Conservation (phyloP, 164 flowering plant species). For the Tetrastigma voinierianum region DNA sequence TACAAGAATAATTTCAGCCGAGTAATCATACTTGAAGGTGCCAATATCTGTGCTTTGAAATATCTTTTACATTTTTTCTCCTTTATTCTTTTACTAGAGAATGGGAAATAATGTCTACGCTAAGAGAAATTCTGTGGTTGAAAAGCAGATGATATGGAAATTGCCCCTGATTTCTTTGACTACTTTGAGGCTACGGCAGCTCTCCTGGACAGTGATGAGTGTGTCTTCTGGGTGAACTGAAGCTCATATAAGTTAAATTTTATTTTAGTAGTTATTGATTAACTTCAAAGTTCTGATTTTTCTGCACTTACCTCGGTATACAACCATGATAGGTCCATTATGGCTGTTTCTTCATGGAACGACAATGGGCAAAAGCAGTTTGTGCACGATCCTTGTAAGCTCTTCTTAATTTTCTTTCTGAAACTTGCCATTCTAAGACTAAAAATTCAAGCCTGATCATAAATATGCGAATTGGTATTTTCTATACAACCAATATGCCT, state of each 20-base stretch:
- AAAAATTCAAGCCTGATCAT: not conserved
- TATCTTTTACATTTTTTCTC: not conserved
- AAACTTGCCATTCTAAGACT: not conserved
- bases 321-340: conserved; percentile 60
- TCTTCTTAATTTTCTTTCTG: not conserved
- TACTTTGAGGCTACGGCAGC: conserved; percentile 91
- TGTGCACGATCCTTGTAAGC: conserved; percentile 93
- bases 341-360: conserved; percentile 99
- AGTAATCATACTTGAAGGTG: conserved; percentile 97
- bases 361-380: conserved; percentile 98
- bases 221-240: conserved; percentile 22
- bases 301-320: conserved; percentile 7
- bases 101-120: not conserved
- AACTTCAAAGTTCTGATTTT: not conserved
- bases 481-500: not conserved
- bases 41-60: not conserved
- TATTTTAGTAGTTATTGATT: not conserved
- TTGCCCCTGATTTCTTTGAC: conserved; percentile 89
- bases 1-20: conserved; percentile 74
- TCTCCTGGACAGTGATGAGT: conserved; percentile 87
- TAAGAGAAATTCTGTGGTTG: conserved; percentile 4
- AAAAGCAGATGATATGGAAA: conserved; percentile 94
- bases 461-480: not conserved
- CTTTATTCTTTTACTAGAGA: not conserved
- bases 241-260: not conserved